A percentile compares a stretch with the other conserved stretches of the same genome.
These are phyloP conservation scores for Gypsophila paniculata DNA, from an alignment of 179 eudicot genomes.

Conservation along the genomic window DNA sequence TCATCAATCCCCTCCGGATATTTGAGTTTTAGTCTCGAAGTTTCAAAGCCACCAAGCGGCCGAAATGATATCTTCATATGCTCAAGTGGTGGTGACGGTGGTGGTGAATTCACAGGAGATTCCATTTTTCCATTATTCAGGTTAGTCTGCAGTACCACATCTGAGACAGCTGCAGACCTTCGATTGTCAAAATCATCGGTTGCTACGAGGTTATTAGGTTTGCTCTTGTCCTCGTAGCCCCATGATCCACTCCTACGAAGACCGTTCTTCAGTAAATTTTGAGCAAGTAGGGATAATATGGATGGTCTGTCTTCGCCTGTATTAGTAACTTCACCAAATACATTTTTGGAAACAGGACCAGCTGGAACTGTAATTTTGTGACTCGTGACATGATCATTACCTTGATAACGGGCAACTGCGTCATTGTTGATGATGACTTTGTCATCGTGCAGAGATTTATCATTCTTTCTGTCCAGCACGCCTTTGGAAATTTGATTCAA, in stretches of 20 bases:
- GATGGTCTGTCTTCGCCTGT: constrained; percentile 39
- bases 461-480: constrained; percentile 27
- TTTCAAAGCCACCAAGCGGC: constrained; percentile 52
- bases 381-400: constrained; percentile 16
- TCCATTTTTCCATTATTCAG: constrained; percentile 30
- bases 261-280: constrained; percentile 53
- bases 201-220: constrained; percentile 27
- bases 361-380: constrained; percentile 24
- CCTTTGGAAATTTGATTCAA: constrained; percentile 31
- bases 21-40: constrained; percentile 59
- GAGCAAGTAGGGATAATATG: constrained; percentile 46
- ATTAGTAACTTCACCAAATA: constrained; percentile 28
- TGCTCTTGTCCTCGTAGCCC: constrained; percentile 35
- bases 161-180: constrained; percentile 6
- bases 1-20: constrained; percentile 57
- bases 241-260: constrained; percentile 41
- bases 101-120: constrained; percentile 49
- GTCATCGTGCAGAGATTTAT: constrained; percentile 8
- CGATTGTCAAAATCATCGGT: background rate
- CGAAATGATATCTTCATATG: constrained; percentile 92
- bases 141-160: constrained; percentile 30
- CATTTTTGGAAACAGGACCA: constrained; percentile 26
- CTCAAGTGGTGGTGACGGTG: constrained; percentile 84
- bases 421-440: constrained; percentile 17
- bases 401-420: constrained; percentile 14